phyloP scores from a whole-genome alignment of 192 early-diverging fungal species.

The Entomortierella lignicola region DNA sequence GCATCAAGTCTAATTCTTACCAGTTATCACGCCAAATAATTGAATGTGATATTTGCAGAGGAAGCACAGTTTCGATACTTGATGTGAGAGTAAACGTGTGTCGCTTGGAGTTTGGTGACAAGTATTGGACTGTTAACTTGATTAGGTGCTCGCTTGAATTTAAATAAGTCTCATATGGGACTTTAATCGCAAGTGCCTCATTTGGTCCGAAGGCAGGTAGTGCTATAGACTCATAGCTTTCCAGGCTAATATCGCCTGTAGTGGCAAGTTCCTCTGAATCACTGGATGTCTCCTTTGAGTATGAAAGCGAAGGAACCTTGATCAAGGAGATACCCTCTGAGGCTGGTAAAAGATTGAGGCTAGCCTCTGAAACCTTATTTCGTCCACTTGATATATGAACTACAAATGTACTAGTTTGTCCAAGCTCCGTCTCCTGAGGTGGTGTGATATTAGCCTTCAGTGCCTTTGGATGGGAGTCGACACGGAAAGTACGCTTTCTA shows the following conservation, averaged over 20 bases:
- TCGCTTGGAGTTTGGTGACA: conserved; percentile 39
- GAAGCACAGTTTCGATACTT: conserved; percentile 61
- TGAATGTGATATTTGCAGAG: conserved; percentile 64
- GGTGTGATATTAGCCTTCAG: conserved; percentile 50
- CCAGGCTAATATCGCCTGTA: conserved; percentile 20
- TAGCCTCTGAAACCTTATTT: conserved; percentile 42
- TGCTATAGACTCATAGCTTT: conserved; percentile 22
- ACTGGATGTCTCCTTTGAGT: conserved; percentile 15
- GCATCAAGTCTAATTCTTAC: conserved; percentile 35
- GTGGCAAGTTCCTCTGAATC: neutral
- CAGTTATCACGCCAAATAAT: conserved; percentile 66
- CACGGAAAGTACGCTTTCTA: conserved; percentile 61
- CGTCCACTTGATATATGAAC: conserved; percentile 48
- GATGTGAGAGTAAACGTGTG: conserved; percentile 60
- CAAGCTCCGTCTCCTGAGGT: conserved; percentile 46
- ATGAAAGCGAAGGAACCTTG: conserved; percentile 12
- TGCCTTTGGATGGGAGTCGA: conserved; percentile 58
- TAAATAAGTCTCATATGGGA: conserved; percentile 31
- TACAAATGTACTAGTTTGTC: conserved; percentile 50
- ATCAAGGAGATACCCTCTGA: conserved; percentile 40
- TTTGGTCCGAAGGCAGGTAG: conserved; percentile 44
- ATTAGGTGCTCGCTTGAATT: conserved; percentile 26
- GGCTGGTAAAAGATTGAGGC: conserved; percentile 23
- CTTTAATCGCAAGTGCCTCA: conserved; percentile 29
- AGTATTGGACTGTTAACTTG: conserved; percentile 30